Base-by-base conservation (phyloP, 148 eudicot genomes). In the Camellia sinensis region DNA sequence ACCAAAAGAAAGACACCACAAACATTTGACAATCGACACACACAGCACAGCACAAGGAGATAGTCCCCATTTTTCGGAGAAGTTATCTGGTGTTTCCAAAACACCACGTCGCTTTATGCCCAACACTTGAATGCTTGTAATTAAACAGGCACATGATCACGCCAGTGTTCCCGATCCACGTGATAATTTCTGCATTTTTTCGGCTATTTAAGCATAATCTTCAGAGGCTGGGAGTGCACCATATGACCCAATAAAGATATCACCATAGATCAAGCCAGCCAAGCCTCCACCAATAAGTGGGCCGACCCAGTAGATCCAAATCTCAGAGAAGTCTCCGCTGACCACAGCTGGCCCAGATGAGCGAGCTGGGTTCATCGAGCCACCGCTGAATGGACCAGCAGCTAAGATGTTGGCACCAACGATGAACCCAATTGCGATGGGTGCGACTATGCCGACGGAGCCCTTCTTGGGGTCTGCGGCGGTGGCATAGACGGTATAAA, bases 301-400 rank as follows among this genome's bases (percentile, higher is more conserved):
- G 78, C 96, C 98, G 50, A 89, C 92, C 98, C 98, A 93, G 43
- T 93, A 93, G 81, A 93, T 85, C 95, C 94, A 93, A 79, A 87
- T 88, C 67, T 89, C 84, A 3, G 92, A 81, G 41, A 88, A 85
- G 72, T 92, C 92, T 40, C 91, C 90, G 53, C 87, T 82, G 0
- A 83, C 92, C 14, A 92, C 80, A 44, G 96, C 92, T 4, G 97
- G 97, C 54, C 95, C 97, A 37, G 92, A 86, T 19, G 97, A 93
- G 0, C 94, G 92, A 54, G 97, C 96, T n/a, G 95, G 97, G 88
- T 93, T 93, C 97, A 93, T 93, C 8, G 97, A 93, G 0, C 95
- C 96, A 22, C 97, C 97, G 46, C 91, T 89, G 53, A 93, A 92
- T 69, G 98, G 94, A 71, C 96, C 98, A 0, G 94, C 96, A 22